phyloP scores from a whole-genome alignment of 225 moss, liverwort and hornwort genomes.

The Physcomitrium patens region DNA sequence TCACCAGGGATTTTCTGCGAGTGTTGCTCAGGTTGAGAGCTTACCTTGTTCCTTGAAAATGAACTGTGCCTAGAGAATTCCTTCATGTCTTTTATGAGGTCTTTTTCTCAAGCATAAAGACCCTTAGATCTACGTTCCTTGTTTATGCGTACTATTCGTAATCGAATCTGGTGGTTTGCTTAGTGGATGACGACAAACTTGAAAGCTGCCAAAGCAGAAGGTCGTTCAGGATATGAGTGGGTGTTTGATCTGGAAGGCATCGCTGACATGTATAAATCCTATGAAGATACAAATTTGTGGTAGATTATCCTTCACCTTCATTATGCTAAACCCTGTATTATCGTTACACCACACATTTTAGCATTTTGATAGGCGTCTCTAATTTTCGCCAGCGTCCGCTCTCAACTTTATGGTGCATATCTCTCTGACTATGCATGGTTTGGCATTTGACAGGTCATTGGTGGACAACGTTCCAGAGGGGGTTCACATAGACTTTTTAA shows the following conservation, averaged over 20 bases:
- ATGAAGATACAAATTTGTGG: constrained; percentile 91
- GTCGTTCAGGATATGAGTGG: constrained; percentile 65
- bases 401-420: neutral
- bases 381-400: neutral
- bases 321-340: neutral
- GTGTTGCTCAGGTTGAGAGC: constrained; percentile 73
- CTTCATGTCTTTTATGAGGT: constrained; percentile 10
- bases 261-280: constrained; percentile 87
- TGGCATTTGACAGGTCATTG: constrained; percentile 63
- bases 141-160: constrained; percentile 9
- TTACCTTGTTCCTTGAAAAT: constrained; percentile 14
- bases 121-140: neutral
- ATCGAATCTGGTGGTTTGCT: constrained; percentile 10
- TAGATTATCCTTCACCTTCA: constrained; percentile 24
- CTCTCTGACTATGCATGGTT: constrained; percentile 10
- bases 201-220: constrained; percentile 40
- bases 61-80: neutral
- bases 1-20: constrained; percentile 78
- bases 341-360: neutral
- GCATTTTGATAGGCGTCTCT: constrained; percentile 6
- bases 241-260: constrained; percentile 85
- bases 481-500: constrained; percentile 86
- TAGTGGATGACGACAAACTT: constrained; percentile 99
- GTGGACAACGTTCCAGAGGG: constrained; percentile 90
- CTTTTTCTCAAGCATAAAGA: constrained; percentile 1